Conservation (phyloP, 1,284 basidiomycete species). For the Microbotryum violaceum region DNA sequence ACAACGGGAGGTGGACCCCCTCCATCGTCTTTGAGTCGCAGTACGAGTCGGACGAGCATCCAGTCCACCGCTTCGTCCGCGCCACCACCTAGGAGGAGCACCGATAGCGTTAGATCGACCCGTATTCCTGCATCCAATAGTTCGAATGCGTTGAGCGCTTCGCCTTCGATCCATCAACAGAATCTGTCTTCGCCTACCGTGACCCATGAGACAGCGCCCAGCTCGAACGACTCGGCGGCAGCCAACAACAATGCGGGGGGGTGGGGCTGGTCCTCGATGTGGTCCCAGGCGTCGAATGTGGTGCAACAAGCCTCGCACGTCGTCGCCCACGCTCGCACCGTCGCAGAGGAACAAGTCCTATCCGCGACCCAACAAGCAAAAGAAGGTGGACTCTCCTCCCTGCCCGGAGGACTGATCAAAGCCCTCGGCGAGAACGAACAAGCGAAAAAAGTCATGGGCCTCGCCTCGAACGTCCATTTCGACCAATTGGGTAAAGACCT, state of each 20-base stretch:
- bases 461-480: constrained; percentile 66
- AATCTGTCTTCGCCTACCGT: neutral
- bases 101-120: constrained; percentile 15
- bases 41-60: constrained; percentile 13
- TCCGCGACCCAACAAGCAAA: constrained; percentile 50
- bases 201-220: too few species aligned
- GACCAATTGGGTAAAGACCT: constrained; percentile 84
- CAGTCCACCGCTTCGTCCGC: constrained; percentile 1
- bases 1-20: neutral
- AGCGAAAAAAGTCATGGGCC: constrained; percentile 55
- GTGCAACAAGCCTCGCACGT: constrained; percentile 78
- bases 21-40: neutral
- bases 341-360: constrained; percentile 65
- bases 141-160: neutral
- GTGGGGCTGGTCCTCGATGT: constrained; percentile 62
- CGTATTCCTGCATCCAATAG: neutral
- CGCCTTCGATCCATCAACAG: neutral
- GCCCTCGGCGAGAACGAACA: constrained; percentile 49
- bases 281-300: constrained; percentile 76
- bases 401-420: constrained; percentile 50
- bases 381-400: too few species aligned
- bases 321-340: constrained; percentile 72
- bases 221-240: constrained; percentile 3
- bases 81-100: constrained; percentile 9
- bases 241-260: constrained; percentile 21